These are phyloP conservation scores for Rostrohypoxylon terebratum DNA, from an alignment of 495 filamentous ascomycete genomes.

Conservation along the genomic window DNA sequence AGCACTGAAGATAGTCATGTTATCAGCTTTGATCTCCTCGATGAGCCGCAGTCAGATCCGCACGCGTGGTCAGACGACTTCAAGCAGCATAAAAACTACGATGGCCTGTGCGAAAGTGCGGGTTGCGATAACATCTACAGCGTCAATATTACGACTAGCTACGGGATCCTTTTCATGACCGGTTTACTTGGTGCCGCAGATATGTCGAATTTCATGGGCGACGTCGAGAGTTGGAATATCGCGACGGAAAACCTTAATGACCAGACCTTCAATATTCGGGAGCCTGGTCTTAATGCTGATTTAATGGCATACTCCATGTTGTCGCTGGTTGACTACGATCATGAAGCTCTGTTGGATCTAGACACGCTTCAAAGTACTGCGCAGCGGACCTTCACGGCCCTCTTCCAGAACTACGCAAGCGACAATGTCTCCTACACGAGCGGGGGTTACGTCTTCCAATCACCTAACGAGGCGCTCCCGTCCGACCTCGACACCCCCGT, in stretches of 20 bases:
- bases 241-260: conserved; percentile 48
- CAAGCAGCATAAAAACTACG: conserved; percentile 1
- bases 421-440: conserved; percentile 42
- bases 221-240: not conserved
- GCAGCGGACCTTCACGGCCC: conserved; percentile 49
- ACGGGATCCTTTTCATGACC: conserved; percentile 52
- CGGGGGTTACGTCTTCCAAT: conserved; percentile 51
- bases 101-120: not conserved
- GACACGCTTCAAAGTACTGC: conserved; percentile 39
- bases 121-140: conserved; percentile 2
- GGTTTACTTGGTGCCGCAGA: conserved; percentile 51
- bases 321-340: conserved; percentile 47
- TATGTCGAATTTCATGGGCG: conserved; percentile 6
- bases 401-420: conserved; percentile 57
- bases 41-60: conserved; percentile 21
- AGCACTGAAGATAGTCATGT: conserved; percentile 49
- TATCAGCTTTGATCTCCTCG: conserved; percentile 45
- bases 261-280: conserved; percentile 56
- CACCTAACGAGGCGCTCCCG: conserved; percentile 47
- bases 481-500: conserved; percentile 33
- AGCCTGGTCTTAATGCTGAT: conserved; percentile 54
- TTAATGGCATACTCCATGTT: conserved; percentile 57
- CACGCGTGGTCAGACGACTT: conserved; percentile 51
- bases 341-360: conserved; percentile 44
- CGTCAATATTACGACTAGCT: conserved; percentile 41